Percentiles rank a stretch among this genome's conserved stretches.
Evolutionary conservation across 1,139 yeast species (phyloP).

Genomic region (Yamadazyma aaseri): DNA sequence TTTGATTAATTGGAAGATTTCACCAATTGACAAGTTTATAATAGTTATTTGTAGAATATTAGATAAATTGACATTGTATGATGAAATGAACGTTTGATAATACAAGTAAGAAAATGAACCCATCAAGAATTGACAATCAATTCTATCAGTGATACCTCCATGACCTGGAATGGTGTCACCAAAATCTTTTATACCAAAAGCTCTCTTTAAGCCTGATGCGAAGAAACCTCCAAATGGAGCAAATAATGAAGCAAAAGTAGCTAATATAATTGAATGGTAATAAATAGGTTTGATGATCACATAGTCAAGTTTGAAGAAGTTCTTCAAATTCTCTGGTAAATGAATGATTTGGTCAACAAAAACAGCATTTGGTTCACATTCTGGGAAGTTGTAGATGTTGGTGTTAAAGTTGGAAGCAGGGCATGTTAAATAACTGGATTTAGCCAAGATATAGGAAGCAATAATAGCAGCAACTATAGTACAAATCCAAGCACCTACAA

Average conservation of each 20-base stretch:
- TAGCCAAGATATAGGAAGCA: constrained; percentile 62
- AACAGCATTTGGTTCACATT: constrained; percentile 85
- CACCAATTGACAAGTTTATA: constrained; percentile 64
- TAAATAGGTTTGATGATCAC: constrained; percentile 80
- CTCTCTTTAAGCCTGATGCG: constrained; percentile 94
- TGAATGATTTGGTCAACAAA: constrained; percentile 77
- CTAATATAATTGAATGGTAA: constrained; percentile 80
- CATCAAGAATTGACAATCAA: constrained; percentile 97
- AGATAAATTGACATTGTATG: constrained; percentile 68
- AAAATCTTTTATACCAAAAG: constrained; percentile 72
- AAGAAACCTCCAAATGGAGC: constrained; percentile 99
- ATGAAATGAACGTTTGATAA: constrained; percentile 86
- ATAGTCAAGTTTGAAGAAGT: constrained; percentile 25
- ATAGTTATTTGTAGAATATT: constrained; percentile 73
- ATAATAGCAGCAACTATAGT: constrained; percentile 74
- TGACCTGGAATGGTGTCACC: constrained; percentile 64
- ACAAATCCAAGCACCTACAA: constrained; percentile 96
- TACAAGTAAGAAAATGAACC: constrained; percentile 92
- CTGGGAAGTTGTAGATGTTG: constrained; percentile 43
- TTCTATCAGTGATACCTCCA: constrained; percentile 96
- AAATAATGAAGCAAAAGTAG: constrained; percentile 92
- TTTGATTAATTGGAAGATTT: constrained; percentile 61
- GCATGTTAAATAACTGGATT: constrained; percentile 78
- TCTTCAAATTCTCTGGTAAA: constrained; percentile 67
- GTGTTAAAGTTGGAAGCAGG: constrained; percentile 73